A percentile compares a stretch with the other conserved stretches of the same genome.
Evolutionary conservation across 73 alveolate species (phyloP).

Genomic region (Symbiodinium pilosum): DNA sequence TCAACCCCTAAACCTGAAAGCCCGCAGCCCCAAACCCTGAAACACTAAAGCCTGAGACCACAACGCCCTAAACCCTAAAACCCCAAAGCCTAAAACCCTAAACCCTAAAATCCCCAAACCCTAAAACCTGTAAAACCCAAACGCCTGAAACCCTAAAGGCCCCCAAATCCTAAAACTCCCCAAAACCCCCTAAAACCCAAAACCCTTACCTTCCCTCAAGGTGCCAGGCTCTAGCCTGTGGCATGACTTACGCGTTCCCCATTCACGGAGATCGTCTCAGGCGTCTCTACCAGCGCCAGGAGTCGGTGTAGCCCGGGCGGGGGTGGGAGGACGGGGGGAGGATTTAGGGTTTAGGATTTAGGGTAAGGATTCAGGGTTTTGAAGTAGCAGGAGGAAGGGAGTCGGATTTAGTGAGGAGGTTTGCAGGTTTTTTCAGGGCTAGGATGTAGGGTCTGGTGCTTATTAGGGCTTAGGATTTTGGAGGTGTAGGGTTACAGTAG

Average conservation of each 20-base stretch:
- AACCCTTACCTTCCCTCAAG: background rate
- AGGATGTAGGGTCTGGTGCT: background rate
- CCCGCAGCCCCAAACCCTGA: background rate
- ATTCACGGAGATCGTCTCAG: background rate
- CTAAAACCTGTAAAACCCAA: background rate
- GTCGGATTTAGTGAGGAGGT: background rate
- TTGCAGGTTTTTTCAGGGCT: background rate
- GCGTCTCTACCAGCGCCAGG: slow-evolving; percentile 4
- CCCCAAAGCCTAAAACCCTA: background rate
- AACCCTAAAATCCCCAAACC: background rate
- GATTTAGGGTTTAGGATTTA: background rate
- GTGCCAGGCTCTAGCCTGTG: background rate
- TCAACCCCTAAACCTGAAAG: background rate
- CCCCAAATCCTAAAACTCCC: background rate
- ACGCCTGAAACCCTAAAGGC: background rate
- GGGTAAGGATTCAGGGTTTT: background rate
- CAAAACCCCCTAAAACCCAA: background rate
- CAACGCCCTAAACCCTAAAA: background rate
- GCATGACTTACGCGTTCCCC: background rate
- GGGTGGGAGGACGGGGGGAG: background rate
- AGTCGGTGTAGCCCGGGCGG: background rate
- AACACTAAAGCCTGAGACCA: background rate
- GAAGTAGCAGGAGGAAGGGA: background rate
- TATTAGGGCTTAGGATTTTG: background rate
- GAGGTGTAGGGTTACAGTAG: background rate